Evolutionary conservation across 139 green algal species (phyloP).

Genomic region (Chlorella sorokiniana): DNA sequence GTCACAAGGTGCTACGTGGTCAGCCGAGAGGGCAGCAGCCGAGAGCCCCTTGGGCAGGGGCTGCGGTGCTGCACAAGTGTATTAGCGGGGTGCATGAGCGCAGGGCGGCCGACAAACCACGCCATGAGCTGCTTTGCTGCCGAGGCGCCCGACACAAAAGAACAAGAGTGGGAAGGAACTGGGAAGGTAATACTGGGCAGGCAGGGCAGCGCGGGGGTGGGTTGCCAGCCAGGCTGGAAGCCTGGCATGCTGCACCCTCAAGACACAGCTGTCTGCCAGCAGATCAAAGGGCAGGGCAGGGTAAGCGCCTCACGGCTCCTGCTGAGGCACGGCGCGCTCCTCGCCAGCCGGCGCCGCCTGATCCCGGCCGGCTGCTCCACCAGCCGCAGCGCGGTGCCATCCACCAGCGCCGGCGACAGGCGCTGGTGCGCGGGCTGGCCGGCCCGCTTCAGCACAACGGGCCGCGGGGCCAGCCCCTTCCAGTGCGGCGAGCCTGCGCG

Average conservation of each 20-base stretch:
- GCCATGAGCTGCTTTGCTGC: neutral
- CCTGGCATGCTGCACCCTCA: neutral
- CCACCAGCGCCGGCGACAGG: neutral
- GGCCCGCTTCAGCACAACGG: slow-evolving; percentile 13
- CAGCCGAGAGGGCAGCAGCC: too few relatives aligned
- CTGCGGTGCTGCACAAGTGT: too few relatives aligned
- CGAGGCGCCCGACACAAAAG: neutral
- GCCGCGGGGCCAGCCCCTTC: slow-evolving; percentile 15
- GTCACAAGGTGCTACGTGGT: neutral
- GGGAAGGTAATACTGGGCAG: neutral
- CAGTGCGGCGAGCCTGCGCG: neutral
- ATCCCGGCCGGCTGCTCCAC: slow-evolving; percentile 2
- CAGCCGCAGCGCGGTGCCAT: neutral
- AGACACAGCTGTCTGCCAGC: neutral
- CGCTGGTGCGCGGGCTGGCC: slow-evolving; percentile 18
- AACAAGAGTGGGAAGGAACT: neutral
- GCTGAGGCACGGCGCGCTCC: neutral
- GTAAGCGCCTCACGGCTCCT: neutral
- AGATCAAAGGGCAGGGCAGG: neutral
- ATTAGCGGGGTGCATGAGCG: too few relatives aligned
- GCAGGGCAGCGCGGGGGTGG: neutral
- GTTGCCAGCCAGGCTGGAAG: too few relatives aligned
- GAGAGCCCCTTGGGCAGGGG: too few relatives aligned
- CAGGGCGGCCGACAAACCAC: neutral
- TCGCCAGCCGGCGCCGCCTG: neutral